Conservation (phyloP, 495 filamentous ascomycete genomes). For the Aspergillus mulundensis region DNA sequence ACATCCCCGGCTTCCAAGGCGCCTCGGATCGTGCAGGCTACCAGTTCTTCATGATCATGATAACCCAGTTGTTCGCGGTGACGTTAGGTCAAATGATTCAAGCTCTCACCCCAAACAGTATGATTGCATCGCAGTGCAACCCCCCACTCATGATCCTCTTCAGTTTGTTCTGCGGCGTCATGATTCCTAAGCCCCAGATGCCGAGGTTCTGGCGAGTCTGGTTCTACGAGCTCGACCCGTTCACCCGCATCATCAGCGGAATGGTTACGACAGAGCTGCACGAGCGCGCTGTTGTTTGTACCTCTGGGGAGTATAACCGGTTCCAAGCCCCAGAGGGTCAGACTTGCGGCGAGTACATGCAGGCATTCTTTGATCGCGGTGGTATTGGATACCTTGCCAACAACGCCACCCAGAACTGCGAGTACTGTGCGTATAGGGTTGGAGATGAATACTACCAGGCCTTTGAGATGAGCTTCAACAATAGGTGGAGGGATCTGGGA, state of each 20-base stretch:
- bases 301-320: slow-evolving; percentile 47
- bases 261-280: slow-evolving; percentile 61
- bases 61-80: slow-evolving; percentile 54
- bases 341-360: slow-evolving; percentile 56
- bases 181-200: slow-evolving; percentile 44
- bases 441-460: slow-evolving; percentile 74
- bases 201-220: slow-evolving; percentile 63
- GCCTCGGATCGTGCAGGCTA: slow-evolving; percentile 47
- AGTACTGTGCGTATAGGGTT: slow-evolving; percentile 61
- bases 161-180: slow-evolving; percentile 51
- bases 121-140: slow-evolving; percentile 52
- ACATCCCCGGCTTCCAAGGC: slow-evolving; percentile 55
- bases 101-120: slow-evolving; percentile 55
- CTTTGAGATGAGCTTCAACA: slow-evolving; percentile 57
- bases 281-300: slow-evolving; percentile 51
- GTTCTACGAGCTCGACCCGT: slow-evolving; percentile 69
- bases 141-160: slow-evolving; percentile 57
- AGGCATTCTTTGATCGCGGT: slow-evolving; percentile 43
- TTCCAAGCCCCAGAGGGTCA: slow-evolving; percentile 47
- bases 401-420: slow-evolving; percentile 33
- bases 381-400: slow-evolving; percentile 53
- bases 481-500: slow-evolving; percentile 76
- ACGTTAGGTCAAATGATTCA: slow-evolving; percentile 61
- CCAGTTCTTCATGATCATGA: slow-evolving; percentile 53
- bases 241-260: slow-evolving; percentile 74